phyloP scores from a whole-genome alignment of 2,329 filamentous ascomycete genomes.

The Aspergillus viridinutans region DNA sequence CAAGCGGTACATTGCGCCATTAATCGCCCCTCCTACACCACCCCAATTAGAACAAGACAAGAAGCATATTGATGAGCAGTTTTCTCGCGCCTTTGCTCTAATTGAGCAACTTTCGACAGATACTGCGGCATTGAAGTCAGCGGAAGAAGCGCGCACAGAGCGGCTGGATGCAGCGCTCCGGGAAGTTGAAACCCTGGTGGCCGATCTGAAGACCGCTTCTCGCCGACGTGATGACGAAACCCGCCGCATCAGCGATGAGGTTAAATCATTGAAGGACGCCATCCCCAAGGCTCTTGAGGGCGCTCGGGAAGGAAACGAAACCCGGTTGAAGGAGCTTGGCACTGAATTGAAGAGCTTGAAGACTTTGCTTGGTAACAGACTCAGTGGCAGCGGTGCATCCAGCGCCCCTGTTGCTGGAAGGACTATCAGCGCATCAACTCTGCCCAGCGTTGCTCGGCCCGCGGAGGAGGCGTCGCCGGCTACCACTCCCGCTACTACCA shows the following conservation, averaged over 20 bases:
- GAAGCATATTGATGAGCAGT: constrained; percentile 83
- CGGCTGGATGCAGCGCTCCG: constrained; percentile 74
- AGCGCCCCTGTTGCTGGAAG: constrained; percentile 29
- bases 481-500: constrained; percentile 19
- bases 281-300: constrained; percentile 86
- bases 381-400: constrained; percentile 39
- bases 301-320: constrained; percentile 80
- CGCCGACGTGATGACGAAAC: constrained; percentile 82
- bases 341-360: constrained; percentile 88
- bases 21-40: constrained; percentile 89
- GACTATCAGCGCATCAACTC: constrained; percentile 23
- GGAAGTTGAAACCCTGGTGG: constrained; percentile 79
- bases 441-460: constrained; percentile 19
- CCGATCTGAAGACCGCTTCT: constrained; percentile 75
- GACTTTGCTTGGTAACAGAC: constrained; percentile 68
- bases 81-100: constrained; percentile 84
- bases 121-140: constrained; percentile 79
- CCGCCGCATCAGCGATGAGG: constrained; percentile 78
- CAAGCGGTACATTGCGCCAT: constrained; percentile 82
- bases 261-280: constrained; percentile 73
- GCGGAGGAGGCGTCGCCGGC: constrained; percentile 18
- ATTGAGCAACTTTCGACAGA: constrained; percentile 91
- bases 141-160: constrained; percentile 79
- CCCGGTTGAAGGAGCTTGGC: constrained; percentile 76
- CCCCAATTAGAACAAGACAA: constrained; percentile 95